Conservation (phyloP, 371 early-diverging fungal species). For the Basidiobolus heterosporus region DNA sequence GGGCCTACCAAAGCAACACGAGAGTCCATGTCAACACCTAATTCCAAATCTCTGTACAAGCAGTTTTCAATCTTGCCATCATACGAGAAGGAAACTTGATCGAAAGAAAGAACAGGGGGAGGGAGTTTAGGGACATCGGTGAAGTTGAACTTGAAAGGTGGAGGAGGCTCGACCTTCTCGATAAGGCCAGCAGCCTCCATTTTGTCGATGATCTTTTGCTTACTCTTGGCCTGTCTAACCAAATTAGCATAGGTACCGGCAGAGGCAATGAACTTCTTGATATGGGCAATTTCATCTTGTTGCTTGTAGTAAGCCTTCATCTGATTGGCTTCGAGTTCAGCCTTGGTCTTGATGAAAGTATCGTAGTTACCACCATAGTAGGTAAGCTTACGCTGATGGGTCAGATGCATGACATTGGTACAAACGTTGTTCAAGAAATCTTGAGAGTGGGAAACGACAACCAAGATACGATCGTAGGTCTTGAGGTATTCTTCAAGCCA, state of each 20-base stretch:
- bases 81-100: slow-evolving; percentile 83
- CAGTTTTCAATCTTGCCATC: slow-evolving; percentile 59
- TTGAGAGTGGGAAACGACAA: slow-evolving; percentile 96
- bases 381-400: slow-evolving; percentile 69
- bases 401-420: slow-evolving; percentile 85
- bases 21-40: slow-evolving; percentile 92
- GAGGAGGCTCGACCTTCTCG: slow-evolving; percentile 59
- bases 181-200: slow-evolving; percentile 96
- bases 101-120: slow-evolving; percentile 92
- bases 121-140: slow-evolving; percentile 76
- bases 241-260: slow-evolving; percentile 98
- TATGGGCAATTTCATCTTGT: slow-evolving; percentile 94
- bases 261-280: slow-evolving; percentile 95
- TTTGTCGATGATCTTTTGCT: slow-evolving; percentile 98
- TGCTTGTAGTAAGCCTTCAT: slow-evolving; percentile 95
- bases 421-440: slow-evolving; percentile 96
- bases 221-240: slow-evolving; percentile 94
- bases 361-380: slow-evolving; percentile 98
- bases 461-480: slow-evolving; percentile 82
- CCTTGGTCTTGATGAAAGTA: slow-evolving; percentile 82
- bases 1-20: slow-evolving; percentile 82
- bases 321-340: slow-evolving; percentile 87
- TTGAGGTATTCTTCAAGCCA: slow-evolving; percentile 95
- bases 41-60: slow-evolving; percentile 77
- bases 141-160: slow-evolving; percentile 73